phyloP scores from a whole-genome alignment of 192 early-diverging fungal genomes.

The Mortierella alpina region DNA sequence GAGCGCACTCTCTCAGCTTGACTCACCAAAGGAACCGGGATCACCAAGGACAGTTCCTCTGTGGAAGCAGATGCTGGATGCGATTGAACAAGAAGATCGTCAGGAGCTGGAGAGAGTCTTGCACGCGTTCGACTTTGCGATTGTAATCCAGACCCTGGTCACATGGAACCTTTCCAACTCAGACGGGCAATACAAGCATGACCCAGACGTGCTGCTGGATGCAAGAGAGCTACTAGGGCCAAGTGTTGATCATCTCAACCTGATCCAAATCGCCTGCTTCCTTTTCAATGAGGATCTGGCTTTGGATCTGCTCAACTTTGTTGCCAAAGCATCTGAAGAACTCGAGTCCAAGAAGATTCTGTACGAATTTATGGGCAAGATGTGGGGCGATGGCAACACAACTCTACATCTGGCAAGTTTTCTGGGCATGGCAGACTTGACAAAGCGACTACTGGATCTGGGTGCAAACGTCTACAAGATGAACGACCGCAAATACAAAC shows the following conservation, averaged over 20 bases:
- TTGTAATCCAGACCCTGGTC: conserved; percentile 45
- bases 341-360: conserved; percentile 71
- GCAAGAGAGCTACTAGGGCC: conserved; percentile 69
- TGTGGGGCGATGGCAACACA: conserved; percentile 78
- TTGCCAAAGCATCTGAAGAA: conserved; percentile 63
- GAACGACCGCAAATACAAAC: conserved; percentile 68
- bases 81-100: conserved; percentile 48
- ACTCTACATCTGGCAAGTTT: conserved; percentile 73
- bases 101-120: conserved; percentile 29
- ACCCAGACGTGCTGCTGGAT: conserved; percentile 67
- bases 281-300: conserved; percentile 74
- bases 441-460: conserved; percentile 65
- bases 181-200: conserved; percentile 65
- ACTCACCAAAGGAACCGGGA: conserved; percentile 45
- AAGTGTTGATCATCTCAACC: conserved; percentile 66
- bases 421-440: conserved; percentile 72
- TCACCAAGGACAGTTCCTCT: conserved; percentile 32
- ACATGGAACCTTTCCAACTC: conserved; percentile 58
- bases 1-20: conserved; percentile 44
- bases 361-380: conserved; percentile 74
- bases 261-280: conserved; percentile 74
- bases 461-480: conserved; percentile 63
- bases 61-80: conserved; percentile 48
- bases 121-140: conserved; percentile 51
- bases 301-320: conserved; percentile 70